These are phyloP conservation scores for Salix exigua DNA, from an alignment of 345 rosid species.

Conservation along the genomic window DNA sequence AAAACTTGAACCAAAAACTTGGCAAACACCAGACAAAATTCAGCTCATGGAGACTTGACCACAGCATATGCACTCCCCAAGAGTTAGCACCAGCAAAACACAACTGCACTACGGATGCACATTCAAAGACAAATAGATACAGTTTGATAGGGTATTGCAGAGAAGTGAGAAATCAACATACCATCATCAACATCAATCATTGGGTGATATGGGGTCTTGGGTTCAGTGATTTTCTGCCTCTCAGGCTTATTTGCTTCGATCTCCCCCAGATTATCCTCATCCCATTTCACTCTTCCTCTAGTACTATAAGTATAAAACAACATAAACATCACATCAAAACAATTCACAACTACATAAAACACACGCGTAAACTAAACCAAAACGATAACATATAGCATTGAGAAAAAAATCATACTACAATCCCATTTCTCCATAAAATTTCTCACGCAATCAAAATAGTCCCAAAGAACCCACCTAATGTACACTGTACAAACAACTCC, in stretches of 20 bases:
- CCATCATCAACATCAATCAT: conserved; percentile 82
- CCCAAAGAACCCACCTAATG: not conserved
- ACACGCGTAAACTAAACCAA: not conserved
- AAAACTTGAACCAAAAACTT: not conserved
- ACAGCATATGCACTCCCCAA: not conserved
- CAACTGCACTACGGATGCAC: not conserved
- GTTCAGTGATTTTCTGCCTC: conserved; percentile 97
- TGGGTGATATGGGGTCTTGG: conserved; percentile 94
- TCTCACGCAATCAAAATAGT: not conserved
- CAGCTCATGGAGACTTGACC: not conserved
- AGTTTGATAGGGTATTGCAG: not conserved
- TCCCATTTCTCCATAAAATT: not conserved
- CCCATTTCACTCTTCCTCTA: conserved; percentile 78
- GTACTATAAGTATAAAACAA: conserved; percentile 10
- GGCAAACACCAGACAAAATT: not conserved
- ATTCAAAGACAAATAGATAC: not conserved
- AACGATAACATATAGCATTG: not conserved
- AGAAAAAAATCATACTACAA: not conserved
- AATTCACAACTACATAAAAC: not conserved
- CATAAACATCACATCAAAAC: not conserved
- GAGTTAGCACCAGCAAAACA: conserved; percentile 1
- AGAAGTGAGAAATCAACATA: conserved; percentile 26
- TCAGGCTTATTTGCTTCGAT: conserved; percentile 95
- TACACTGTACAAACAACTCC: not conserved
- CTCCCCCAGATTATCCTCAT: conserved; percentile 79